Conservation (phyloP, 2,329 filamentous ascomycete species). For the Colletotrichum tropicicola region DNA sequence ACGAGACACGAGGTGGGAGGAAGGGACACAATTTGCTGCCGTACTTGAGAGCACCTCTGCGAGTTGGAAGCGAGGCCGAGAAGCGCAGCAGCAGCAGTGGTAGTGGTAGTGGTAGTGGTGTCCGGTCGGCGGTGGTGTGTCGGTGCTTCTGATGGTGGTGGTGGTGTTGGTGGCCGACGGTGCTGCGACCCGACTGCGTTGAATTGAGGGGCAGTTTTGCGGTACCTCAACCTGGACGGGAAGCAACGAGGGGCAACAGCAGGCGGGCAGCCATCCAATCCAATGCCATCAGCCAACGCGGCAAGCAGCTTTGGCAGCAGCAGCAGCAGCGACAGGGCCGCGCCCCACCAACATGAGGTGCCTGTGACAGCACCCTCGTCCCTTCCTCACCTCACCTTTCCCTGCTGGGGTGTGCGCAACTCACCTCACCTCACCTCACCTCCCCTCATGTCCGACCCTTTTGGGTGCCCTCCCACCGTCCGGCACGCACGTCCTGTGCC, state of each 20-base stretch:
- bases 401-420: background rate
- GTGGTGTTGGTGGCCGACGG: background rate
- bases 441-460: background rate
- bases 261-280: too few species aligned
- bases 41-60: background rate
- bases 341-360: slow-evolving; percentile 18
- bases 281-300: background rate
- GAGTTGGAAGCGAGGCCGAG: background rate
- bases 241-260: background rate
- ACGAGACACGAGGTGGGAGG: slow-evolving; percentile 10
- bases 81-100: background rate
- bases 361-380: slow-evolving; percentile 16
- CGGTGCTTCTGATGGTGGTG: background rate
- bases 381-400: slow-evolving; percentile 9
- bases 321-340: background rate
- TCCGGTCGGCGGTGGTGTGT: background rate
- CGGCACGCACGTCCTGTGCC: background rate
- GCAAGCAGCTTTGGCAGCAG: slow-evolving; percentile 3
- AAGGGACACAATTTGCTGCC: slow-evolving; percentile 22
- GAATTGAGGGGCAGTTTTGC: slow-evolving; percentile 2
- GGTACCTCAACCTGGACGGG: too few species aligned
- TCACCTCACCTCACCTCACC: background rate
- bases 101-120: background rate
- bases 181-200: slow-evolving; percentile 1
- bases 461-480: background rate